These are phyloP conservation scores for Ilex asprella DNA, from an alignment of 257 asterid species.

Conservation along the genomic window DNA sequence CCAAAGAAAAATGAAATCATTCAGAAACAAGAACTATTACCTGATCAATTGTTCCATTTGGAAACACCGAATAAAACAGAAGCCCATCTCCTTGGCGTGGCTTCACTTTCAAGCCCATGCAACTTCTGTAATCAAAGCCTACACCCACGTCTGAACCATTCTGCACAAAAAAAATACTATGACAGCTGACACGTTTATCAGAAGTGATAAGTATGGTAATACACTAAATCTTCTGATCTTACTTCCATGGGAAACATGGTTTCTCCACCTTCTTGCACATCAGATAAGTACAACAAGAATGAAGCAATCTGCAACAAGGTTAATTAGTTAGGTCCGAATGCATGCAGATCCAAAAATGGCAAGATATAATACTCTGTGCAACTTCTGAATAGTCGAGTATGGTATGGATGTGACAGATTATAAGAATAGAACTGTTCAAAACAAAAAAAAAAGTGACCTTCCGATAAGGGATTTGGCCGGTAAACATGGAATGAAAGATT, in stretches of 20 bases:
- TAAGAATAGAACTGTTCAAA: too few species aligned
- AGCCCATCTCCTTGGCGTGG: slow-evolving; percentile 94
- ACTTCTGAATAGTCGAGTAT: too few species aligned
- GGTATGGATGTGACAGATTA: too few species aligned
- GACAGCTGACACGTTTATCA: background rate
- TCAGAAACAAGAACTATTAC: slow-evolving; percentile 31
- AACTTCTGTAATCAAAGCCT: slow-evolving; percentile 49
- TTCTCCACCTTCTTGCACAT: background rate
- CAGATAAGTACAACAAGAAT: background rate
- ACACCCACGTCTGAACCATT: slow-evolving; percentile 57
- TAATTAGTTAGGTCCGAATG: background rate
- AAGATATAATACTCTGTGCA: background rate
- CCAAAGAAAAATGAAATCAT: background rate
- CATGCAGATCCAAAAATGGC: background rate
- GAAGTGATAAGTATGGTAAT: background rate
- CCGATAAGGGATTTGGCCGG: too few species aligned
- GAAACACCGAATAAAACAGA: slow-evolving; percentile 70
- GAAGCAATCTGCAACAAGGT: background rate
- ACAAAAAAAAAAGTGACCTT: too few species aligned
- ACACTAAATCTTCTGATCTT: background rate
- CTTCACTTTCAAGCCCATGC: slow-evolving; percentile 80
- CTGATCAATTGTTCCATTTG: slow-evolving; percentile 82
- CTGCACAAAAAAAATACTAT: slow-evolving; percentile 36
- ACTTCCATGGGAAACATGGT: background rate
- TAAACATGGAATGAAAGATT: too few species aligned